These are phyloP conservation scores for Nothopassalora personata DNA, from an alignment of 2,329 filamentous ascomycete species.

Conservation along the genomic window DNA sequence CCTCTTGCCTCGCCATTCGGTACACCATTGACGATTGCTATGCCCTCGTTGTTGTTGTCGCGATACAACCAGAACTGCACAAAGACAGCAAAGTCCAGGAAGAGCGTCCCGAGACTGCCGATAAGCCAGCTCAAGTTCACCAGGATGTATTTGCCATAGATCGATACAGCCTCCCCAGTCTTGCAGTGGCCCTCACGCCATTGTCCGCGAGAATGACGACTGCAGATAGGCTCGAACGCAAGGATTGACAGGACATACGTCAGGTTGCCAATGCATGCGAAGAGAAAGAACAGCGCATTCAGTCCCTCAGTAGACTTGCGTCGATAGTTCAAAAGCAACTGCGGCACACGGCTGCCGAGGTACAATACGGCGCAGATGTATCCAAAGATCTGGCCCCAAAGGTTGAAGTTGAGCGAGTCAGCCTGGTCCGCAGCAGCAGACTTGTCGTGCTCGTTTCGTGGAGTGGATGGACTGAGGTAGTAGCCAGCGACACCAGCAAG, in stretches of 20 bases:
- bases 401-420: slow-evolving; percentile 60
- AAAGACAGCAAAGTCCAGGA: slow-evolving; percentile 82
- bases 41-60: slow-evolving; percentile 27
- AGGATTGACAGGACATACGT: slow-evolving; percentile 91
- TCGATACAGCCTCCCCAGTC: slow-evolving; percentile 56
- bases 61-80: slow-evolving; percentile 86
- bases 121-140: slow-evolving; percentile 89
- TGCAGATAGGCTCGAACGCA: slow-evolving; percentile 75
- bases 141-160: slow-evolving; percentile 78
- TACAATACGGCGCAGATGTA: slow-evolving; percentile 88
- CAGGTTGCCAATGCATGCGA: slow-evolving; percentile 90
- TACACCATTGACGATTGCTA: slow-evolving; percentile 7
- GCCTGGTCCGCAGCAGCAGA: slow-evolving; percentile 36
- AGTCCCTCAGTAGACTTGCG: slow-evolving; percentile 92
- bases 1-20: slow-evolving; percentile 26
- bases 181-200: slow-evolving; percentile 48
- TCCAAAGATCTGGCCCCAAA: slow-evolving; percentile 83
- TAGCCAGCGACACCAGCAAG: slow-evolving; percentile 79
- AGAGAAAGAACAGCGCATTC: slow-evolving; percentile 90
- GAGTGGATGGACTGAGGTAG: slow-evolving; percentile 60
- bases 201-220: slow-evolving; percentile 29
- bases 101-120: slow-evolving; percentile 79
- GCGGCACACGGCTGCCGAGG: slow-evolving; percentile 81
- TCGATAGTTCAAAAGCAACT: slow-evolving; percentile 85
- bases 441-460: slow-evolving; percentile 16